phyloP scores from a whole-genome alignment of 2,329 filamentous ascomycete genomes.

The Gyromitra esculenta region DNA sequence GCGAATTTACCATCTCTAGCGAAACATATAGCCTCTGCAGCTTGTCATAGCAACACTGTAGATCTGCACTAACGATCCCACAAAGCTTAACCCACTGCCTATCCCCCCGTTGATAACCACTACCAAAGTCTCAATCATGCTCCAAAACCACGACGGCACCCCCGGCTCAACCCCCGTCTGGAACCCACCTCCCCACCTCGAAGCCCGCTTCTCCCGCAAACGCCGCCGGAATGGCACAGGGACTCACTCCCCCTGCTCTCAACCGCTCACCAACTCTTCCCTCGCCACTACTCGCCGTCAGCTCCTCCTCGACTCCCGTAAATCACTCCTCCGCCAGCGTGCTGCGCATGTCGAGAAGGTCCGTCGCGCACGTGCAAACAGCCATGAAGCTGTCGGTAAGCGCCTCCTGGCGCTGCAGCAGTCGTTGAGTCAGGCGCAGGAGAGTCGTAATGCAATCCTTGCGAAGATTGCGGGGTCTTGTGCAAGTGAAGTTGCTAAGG shows the following conservation, averaged over 20 bases:
- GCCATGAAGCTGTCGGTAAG: conserved; percentile 68
- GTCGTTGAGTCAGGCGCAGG: conserved; percentile 66
- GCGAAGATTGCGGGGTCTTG: conserved; percentile 83
- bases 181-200: conserved; percentile 54
- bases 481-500: conserved; percentile 82
- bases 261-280: conserved; percentile 40
- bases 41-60: conserved; percentile 20
- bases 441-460: conserved; percentile 80
- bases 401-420: conserved; percentile 70
- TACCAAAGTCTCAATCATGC: conserved; percentile 28
- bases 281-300: conserved; percentile 69
- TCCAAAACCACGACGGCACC: conserved; percentile 46
- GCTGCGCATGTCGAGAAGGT: conserved; percentile 87
- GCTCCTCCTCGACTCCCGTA: conserved; percentile 82
- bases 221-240: conserved; percentile 48
- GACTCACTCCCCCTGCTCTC: conserved; percentile 37
- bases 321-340: conserved; percentile 79
- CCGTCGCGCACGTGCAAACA: conserved; percentile 72
- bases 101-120: neutral
- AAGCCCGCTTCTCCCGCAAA: conserved; percentile 52
- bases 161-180: conserved; percentile 42
- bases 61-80: conserved; percentile 22
- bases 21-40: conserved; percentile 16
- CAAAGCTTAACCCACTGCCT: conserved; percentile 49
- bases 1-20: conserved; percentile 26